Percentiles rank a stretch among this genome's conserved stretches.
These are phyloP conservation scores for Ceratocystis cacaofunesta DNA, from an alignment of 2,329 filamentous ascomycete species.

Conservation along the genomic window DNA sequence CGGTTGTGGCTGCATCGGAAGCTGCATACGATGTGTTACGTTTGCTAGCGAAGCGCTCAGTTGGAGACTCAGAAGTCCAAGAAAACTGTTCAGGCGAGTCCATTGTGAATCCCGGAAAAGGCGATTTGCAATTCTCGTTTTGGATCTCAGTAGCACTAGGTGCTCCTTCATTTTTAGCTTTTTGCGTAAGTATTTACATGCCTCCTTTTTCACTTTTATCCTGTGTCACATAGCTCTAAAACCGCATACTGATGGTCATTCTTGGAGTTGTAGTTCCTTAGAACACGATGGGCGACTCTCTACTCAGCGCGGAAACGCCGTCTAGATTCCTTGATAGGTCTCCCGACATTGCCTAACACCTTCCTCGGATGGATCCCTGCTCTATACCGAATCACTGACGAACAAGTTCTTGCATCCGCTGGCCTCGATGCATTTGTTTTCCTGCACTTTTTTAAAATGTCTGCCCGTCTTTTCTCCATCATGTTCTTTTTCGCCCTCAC, in stretches of 20 bases:
- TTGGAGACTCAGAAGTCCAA: conserved; percentile 5
- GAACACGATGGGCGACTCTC: conserved; percentile 79
- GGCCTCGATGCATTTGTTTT: conserved; percentile 95
- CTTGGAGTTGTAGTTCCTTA: conserved; percentile 47
- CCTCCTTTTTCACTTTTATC: not conserved
- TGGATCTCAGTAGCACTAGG: conserved; percentile 53
- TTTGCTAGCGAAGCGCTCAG: conserved; percentile 5
- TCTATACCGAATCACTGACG: conserved; percentile 70
- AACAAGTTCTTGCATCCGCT: conserved; percentile 77
- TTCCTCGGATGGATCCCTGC: conserved; percentile 89
- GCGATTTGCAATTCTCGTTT: conserved; percentile 17
- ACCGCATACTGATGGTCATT: conserved; percentile 3
- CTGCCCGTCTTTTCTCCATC: conserved; percentile 64
- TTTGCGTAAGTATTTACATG: conserved; percentile 46
- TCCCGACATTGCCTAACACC: conserved; percentile 68
- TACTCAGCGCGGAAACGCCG: conserved; percentile 81
- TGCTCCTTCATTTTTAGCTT: conserved; percentile 54
- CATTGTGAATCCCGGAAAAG: conserved; percentile 18
- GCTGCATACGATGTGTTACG: conserved; percentile 13
- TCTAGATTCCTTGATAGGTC: conserved; percentile 38
- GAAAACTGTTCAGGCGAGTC: conserved; percentile 17
- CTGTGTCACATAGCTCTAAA: not conserved
- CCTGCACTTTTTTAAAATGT: conserved; percentile 89
- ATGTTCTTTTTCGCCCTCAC: conserved; percentile 69
- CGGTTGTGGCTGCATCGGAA: conserved; percentile 11